Percentiles rank a stretch among this genome's conserved stretches.
phyloP scores from a whole-genome alignment of 2,329 filamentous ascomycete genomes.

The Fusarium paranaense region DNA sequence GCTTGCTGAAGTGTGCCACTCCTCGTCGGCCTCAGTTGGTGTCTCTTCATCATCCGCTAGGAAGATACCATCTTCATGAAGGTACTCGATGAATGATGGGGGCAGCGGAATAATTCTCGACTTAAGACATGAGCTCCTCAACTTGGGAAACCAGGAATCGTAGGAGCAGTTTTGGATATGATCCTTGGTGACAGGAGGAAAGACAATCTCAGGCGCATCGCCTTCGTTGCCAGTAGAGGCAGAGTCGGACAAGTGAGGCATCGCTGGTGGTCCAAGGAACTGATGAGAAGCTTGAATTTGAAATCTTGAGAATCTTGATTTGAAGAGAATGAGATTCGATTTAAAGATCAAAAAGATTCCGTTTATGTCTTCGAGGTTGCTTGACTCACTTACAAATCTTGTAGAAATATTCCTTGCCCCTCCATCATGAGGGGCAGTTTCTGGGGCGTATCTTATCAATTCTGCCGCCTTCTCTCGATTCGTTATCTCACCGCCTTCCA shows the following conservation, averaged over 20 bases:
- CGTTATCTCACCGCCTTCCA: neutral
- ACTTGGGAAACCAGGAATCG: conserved; percentile 90
- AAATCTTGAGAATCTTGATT: neutral
- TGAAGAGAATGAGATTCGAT: neutral
- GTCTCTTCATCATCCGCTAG: conserved; percentile 75
- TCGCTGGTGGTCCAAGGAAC: conserved; percentile 15
- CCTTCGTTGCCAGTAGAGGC: conserved; percentile 6
- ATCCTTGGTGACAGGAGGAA: conserved; percentile 84
- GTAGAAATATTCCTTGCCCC: conserved; percentile 34
- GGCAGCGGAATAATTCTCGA: conserved; percentile 85
- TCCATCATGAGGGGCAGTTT: conserved; percentile 35
- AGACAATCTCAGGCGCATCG: conserved; percentile 62
- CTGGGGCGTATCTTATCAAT: conserved; percentile 21
- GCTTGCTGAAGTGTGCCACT: conserved; percentile 54
- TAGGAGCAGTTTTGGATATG: conserved; percentile 97
- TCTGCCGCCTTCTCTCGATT: conserved; percentile 15
- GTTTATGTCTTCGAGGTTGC: neutral
- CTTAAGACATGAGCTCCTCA: conserved; percentile 84
- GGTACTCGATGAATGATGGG: conserved; percentile 81
- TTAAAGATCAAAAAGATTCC: neutral
- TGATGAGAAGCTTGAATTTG: neutral
- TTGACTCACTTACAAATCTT: conserved; percentile 40
- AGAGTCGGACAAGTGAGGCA: conserved; percentile 51
- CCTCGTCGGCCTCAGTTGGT: conserved; percentile 68
- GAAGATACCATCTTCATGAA: conserved; percentile 92